Base-by-base conservation (phyloP, 768 basidiomycete species). In the Austroboletus eburneus region DNA sequence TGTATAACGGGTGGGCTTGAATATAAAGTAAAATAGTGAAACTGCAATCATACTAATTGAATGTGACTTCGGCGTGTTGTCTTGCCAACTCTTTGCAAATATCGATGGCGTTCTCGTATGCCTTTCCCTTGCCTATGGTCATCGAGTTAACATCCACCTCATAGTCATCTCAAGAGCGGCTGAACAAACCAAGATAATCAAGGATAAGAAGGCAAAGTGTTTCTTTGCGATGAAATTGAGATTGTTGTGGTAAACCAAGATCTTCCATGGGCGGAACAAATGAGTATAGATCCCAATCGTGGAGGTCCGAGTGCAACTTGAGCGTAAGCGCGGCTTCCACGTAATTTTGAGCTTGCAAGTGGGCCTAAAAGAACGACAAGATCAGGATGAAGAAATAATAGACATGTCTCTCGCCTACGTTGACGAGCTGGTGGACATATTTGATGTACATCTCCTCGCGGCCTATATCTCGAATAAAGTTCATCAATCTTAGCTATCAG, bases 81-180 rank as follows among this genome's bases (percentile, higher is more conserved):
- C 72, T 80, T 13, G 86, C 86, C 21, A 98, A 70, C 57, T 97
- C 95, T 68, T 89, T 90, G 70, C 91, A 94, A 40, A 97, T 87
- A 39, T 91, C 87, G 47, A 96, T 83, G 3, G 92, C 95, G 43
- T 79, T 85, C 66, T 98, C 95, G 80, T 91, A 98, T n/a, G 95
- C 94, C 59, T 95, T 93, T 9, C 94, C 95, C 67, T 93, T 90
- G 41, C 91, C 91, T 93, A 49, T 20, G 43, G 49, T 45, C 1
- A 17, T 21, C 5, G 25, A 34, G 29, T 52, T 39, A 56, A 35
- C 42, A 46, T 27, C 39, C n/a, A 32, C 34, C 2, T 36, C 39
- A n/a, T 27, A 36, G 2, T 36, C 39, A 16, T 25, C 21, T 8
- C 7, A 22, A 52, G 9, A 42, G 39, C 8, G 14, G 18, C 16